Conservation (phyloP, 1,284 basidiomycete species). For the Inonotus obliquus region DNA sequence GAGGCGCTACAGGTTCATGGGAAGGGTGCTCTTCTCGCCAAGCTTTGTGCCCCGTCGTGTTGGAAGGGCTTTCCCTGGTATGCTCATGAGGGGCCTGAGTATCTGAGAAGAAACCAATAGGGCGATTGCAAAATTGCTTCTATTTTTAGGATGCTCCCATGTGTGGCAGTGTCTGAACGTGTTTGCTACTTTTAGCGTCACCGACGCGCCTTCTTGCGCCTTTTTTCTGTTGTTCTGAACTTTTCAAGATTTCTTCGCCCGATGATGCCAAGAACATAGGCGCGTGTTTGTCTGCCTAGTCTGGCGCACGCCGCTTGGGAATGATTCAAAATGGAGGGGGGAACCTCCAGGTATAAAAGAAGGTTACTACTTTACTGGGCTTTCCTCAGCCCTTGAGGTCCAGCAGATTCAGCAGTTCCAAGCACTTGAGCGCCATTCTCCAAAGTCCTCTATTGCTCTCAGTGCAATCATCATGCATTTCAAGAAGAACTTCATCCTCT, state of each 20-base stretch:
- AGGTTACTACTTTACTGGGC: neutral
- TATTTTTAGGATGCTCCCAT: neutral
- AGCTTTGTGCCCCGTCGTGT: constrained; percentile 3
- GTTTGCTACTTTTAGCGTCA: neutral
- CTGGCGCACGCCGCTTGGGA: neutral
- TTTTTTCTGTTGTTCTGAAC: neutral
- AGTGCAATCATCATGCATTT: constrained; percentile 14
- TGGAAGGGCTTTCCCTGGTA: constrained; percentile 15
- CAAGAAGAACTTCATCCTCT: constrained; percentile 19
- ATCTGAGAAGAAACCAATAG: neutral
- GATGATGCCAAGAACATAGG: constrained; percentile 16
- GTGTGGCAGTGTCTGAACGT: neutral
- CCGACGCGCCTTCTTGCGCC: neutral
- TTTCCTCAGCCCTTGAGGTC: constrained; percentile 6
- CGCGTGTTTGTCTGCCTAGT: constrained; percentile 1
- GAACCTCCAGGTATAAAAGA: constrained; percentile 5
- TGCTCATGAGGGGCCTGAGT: neutral
- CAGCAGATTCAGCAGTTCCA: neutral
- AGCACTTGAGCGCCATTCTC: neutral
- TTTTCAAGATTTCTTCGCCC: neutral
- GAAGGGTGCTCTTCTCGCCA: constrained; percentile 5
- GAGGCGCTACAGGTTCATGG: neutral
- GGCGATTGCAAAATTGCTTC: neutral
- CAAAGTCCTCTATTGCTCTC: neutral
- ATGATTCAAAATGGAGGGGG: neutral